Conservation (phyloP, 2,329 filamentous ascomycete species). For the Pseudocercospora fuligena region DNA sequence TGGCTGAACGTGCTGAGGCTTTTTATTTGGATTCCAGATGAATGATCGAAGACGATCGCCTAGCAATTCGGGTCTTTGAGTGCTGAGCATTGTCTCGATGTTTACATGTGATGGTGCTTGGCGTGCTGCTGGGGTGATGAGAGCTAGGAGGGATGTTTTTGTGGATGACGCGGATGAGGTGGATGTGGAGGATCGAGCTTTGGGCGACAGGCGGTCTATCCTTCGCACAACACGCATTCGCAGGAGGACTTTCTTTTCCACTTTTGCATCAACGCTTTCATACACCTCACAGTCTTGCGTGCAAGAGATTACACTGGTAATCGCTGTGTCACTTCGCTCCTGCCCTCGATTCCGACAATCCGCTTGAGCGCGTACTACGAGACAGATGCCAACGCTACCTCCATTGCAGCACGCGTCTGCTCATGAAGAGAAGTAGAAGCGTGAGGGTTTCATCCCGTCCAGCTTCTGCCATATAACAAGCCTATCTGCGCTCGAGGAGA, state of each 20-base stretch:
- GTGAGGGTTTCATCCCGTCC: too few species aligned
- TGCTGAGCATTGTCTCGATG: slow-evolving; percentile 3
- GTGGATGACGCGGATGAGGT: background rate
- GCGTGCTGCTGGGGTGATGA: background rate
- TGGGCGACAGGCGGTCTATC: background rate
- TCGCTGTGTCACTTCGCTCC: too few species aligned
- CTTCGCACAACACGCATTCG: background rate
- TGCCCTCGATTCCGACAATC: background rate
- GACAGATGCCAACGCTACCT: background rate
- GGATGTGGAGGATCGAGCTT: slow-evolving; percentile 1
- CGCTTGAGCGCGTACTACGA: background rate
- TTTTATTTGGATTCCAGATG: slow-evolving; percentile 7
- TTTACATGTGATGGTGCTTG: slow-evolving; percentile 10
- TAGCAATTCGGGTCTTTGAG: background rate
- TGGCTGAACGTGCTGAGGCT: background rate
- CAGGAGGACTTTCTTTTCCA: background rate
- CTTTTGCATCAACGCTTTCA: background rate
- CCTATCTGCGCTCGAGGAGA: background rate
- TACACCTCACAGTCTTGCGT: background rate
- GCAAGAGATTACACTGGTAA: too few species aligned
- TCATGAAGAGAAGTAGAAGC: background rate
- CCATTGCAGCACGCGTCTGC: too few species aligned
- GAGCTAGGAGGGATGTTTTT: background rate
- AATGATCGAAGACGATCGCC: slow-evolving; percentile 6
- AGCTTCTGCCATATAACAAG: background rate